These are phyloP conservation scores for Cicer arietinum DNA, from an alignment of 306 rosid genomes.

Conservation along the genomic window DNA sequence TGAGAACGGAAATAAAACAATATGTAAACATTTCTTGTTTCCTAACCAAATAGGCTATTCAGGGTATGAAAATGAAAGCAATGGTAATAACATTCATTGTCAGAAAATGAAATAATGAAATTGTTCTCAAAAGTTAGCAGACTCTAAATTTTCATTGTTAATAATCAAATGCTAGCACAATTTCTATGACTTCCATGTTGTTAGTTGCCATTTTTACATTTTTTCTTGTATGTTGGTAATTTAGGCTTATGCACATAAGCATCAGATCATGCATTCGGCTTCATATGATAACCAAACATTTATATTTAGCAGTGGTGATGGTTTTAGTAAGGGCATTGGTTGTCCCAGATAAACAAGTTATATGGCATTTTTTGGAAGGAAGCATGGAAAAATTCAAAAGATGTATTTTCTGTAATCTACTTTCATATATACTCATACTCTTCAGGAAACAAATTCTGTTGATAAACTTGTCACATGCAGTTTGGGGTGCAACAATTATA, in stretches of 20 bases:
- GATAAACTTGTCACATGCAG: background rate
- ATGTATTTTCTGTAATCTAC: constrained; percentile 23
- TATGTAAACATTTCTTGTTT: constrained; percentile 18
- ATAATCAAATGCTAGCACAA: background rate
- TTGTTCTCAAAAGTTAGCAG: background rate
- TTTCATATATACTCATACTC: background rate
- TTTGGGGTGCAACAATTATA: constrained; percentile 9
- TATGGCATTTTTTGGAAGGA: background rate
- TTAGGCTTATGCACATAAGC: constrained; percentile 9
- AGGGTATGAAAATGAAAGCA: background rate
- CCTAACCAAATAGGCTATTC: background rate
- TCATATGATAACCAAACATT: constrained; percentile 2
- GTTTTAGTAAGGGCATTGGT: background rate
- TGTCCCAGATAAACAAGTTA: constrained; percentile 13
- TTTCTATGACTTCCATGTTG: background rate
- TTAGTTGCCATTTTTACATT: background rate
- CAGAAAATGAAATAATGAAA: constrained; percentile 5
- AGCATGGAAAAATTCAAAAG: background rate
- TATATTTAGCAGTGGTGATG: background rate
- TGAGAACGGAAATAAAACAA: constrained; percentile 14
- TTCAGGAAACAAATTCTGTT: background rate
- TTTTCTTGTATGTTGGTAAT: constrained; percentile 8
- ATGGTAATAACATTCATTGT: background rate
- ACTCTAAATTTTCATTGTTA: constrained; percentile 11
- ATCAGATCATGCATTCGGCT: background rate